These are phyloP conservation scores for Diaporthe eres DNA, from an alignment of 2,329 filamentous ascomycete species.

Conservation along the genomic window DNA sequence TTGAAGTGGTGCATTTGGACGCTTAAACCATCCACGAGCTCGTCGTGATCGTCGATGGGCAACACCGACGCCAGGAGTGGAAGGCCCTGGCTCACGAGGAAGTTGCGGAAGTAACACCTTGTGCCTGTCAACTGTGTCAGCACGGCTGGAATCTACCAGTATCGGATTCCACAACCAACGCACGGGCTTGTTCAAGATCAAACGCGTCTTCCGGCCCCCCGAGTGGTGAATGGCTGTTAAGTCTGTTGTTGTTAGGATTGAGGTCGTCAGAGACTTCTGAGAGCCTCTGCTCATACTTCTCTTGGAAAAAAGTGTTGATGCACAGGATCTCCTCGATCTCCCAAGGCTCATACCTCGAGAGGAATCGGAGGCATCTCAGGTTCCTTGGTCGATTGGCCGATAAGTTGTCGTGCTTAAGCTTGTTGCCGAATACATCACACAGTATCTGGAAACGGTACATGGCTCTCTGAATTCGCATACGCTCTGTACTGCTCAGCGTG, in stretches of 20 bases:
- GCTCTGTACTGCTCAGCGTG: background rate
- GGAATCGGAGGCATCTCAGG: slow-evolving; percentile 1
- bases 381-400: background rate
- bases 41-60: background rate
- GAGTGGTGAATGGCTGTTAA: background rate
- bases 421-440: slow-evolving; percentile 12
- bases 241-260: background rate
- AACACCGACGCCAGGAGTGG: slow-evolving; percentile 1
- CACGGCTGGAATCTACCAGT: background rate
- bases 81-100: slow-evolving; percentile 15
- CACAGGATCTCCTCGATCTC: slow-evolving; percentile 19
- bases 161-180: background rate
- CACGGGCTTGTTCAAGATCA: background rate
- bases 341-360: slow-evolving; percentile 11
- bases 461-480: slow-evolving; percentile 7
- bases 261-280: background rate
- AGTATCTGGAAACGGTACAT: slow-evolving; percentile 21
- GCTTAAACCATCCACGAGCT: background rate
- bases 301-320: slow-evolving; percentile 1
- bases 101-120: background rate
- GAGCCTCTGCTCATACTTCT: background rate
- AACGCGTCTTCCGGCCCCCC: background rate
- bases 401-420: background rate
- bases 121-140: background rate
- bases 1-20: background rate